Base-by-base conservation (phyloP, 2,329 filamentous ascomycete species). In the Myriangium duriaei region DNA sequence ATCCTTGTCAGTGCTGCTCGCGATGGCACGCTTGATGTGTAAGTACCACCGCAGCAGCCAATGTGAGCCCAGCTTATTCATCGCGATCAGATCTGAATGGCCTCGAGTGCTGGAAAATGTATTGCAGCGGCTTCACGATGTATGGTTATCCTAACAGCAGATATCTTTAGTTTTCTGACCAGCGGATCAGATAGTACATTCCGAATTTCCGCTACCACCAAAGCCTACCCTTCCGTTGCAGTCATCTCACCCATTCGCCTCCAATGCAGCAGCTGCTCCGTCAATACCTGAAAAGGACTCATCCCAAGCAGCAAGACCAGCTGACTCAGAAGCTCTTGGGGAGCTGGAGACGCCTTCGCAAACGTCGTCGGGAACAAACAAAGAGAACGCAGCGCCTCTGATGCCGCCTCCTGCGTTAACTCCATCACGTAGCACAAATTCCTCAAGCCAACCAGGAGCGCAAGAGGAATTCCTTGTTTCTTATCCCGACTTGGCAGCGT, bases 151-250 rank as follows among this genome's bases (percentile, higher is more conserved):
- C 31, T 11, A 4, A 24, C 33, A 14, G 6, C 10, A 29, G 34
- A 41, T n/a, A 17, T 15, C 29, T 14, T 13, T 30, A 36, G 29
- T n/a, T 11, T 32, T 29, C 29, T 38, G 33, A 19, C 15, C 16
- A 13, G 9, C 14, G 10, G 10, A 9, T 5, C 43, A 92, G 83
- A 88, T 86, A 48, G 73, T 81, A 29, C 72, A 74, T 57, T 69
- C 76, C 54, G 77, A 79, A 37, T 94, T 93, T 50, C 76, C 81
- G 30, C 78, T 80, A 49, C 81, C 81, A 9, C 67, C 64, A 37
- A 60, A 74, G 37, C 68, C 63, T 30, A n/a, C n/a, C n/a, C n/a
- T n/a, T n/a, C n/a, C n/a, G n/a, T n/a, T n/a, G n/a, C n/a, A n/a
- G n/a, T n/a, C n/a, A n/a, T n/a, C n/a, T n/a, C n/a, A n/a, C n/a